Evolutionary conservation across 163 green algal species (phyloP), one percentile per base, ranked within the genome.

Genomic region (Chloromonas sp.): DNA sequence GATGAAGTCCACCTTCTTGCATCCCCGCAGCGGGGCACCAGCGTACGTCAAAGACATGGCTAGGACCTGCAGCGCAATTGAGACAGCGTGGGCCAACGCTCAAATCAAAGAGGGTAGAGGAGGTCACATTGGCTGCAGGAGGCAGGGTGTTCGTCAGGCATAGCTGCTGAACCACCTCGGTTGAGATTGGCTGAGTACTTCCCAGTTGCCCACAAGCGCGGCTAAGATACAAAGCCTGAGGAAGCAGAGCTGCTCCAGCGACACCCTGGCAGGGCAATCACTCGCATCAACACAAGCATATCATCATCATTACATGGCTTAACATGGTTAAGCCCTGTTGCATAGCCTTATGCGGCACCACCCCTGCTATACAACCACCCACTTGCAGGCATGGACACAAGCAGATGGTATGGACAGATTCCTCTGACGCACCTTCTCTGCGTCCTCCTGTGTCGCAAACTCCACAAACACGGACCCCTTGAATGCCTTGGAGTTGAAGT

Each of bases 381-480:
- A 36, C 36, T 36, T 36, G 36, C 36, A 36, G 36, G 36, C 36
- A 36, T 36, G 36, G 36, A 36, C 36, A 36, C 36, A 36, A 36
- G 36, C 36, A 36, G 36, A 36, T 36, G 36, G 36, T 36, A 36
- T 36, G 36, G 36, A 36, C 36, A 36, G 36, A 36, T 36, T 36
- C 36, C 36, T 36, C 36, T 36, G 36, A 36, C 36, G 36, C 36
- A 96, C 94, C 91, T 91, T 89, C 0, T 95, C 79, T 0, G 92
- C 91, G 60, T 91, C 88, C 83, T 95, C 94, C 71, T 84, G 60
- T 83, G n/a, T 88, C 8, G 57, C 83, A 89, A 96, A 95, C 92
- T 98, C 95, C 5, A 97, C 90, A 89, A 98, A 98, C 0, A 95
- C 88, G 2, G 89, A 95, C 70, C 95, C 95, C 82, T 92, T 94